Percentiles rank a stretch among this genome's conserved stretches.
Evolutionary conservation across 2,329 filamentous ascomycete genomes (phyloP).

Genomic region (Xylaria polymorpha): DNA sequence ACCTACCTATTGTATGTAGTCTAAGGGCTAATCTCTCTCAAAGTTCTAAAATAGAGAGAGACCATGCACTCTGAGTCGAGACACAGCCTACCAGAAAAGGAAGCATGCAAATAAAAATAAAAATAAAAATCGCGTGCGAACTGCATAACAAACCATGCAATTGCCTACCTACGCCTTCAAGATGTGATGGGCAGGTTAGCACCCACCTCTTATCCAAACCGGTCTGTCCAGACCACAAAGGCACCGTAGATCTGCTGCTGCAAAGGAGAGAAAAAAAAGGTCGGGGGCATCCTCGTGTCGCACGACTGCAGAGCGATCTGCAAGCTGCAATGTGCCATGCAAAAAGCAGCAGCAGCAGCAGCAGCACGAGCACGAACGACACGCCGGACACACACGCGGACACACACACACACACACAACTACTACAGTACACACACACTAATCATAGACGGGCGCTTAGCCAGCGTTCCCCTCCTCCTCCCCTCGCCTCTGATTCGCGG

Average conservation of each 20-base stretch:
- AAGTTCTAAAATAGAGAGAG: neutral
- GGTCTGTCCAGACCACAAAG: neutral
- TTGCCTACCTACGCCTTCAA: neutral
- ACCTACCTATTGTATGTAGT: neutral
- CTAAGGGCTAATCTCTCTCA: neutral
- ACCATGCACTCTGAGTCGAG: too few relatives aligned
- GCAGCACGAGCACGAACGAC: conserved; percentile 6
- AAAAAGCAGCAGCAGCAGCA: neutral
- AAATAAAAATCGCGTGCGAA: neutral
- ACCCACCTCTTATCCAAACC: neutral
- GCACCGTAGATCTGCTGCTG: too few relatives aligned
- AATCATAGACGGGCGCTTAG: conserved; percentile 37
- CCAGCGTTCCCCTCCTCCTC: too few relatives aligned
- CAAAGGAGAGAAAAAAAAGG: too few relatives aligned
- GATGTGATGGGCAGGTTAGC: neutral
- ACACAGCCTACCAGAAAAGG: neutral
- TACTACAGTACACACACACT: too few relatives aligned
- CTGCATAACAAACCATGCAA: neutral
- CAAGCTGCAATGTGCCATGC: conserved; percentile 35
- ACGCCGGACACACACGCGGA: neutral
- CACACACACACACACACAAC: too few relatives aligned
- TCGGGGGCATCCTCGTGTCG: conserved; percentile 21
- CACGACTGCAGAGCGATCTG: conserved; percentile 35
- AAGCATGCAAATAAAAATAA: neutral
- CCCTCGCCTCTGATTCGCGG: conserved; percentile 29